Conservation (phyloP, 495 filamentous ascomycete genomes). For the Podospora appendiculata region DNA sequence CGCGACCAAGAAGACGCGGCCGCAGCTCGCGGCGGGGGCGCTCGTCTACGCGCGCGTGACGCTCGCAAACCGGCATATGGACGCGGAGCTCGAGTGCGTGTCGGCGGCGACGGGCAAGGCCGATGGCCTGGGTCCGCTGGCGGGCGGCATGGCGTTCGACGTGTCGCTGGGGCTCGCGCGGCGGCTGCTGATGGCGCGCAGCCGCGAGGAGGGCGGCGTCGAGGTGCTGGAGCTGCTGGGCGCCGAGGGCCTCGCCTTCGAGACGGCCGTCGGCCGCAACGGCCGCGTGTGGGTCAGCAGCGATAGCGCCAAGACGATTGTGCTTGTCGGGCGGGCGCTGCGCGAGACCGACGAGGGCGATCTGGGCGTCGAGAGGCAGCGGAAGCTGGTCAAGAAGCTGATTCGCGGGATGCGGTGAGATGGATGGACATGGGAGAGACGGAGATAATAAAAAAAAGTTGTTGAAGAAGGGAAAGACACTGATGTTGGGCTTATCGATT, state of each 20-base stretch:
- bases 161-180: conserved; percentile 75
- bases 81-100: conserved; percentile 85
- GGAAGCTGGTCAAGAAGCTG: conserved; percentile 66
- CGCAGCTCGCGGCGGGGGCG: conserved; percentile 61
- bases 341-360: conserved; percentile 63
- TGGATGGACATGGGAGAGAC: not conserved
- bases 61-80: conserved; percentile 68
- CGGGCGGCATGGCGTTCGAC: conserved; percentile 79
- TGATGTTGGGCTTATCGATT: not conserved
- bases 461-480: not conserved
- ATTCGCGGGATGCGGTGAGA: conserved; percentile 36
- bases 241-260: conserved; percentile 68
- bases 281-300: conserved; percentile 86
- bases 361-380: conserved; percentile 65
- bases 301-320: conserved; percentile 53
- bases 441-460: not conserved
- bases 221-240: conserved; percentile 82
- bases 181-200: conserved; percentile 58
- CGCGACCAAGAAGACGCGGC: conserved; percentile 86
- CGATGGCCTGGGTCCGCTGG: conserved; percentile 80
- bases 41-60: conserved; percentile 81
- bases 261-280: conserved; percentile 91
- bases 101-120: conserved; percentile 78
- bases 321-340: conserved; percentile 76
- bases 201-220: conserved; percentile 56